Base-by-base conservation (phyloP, 116 monocot genomes). In the Posidonia oceanica region DNA sequence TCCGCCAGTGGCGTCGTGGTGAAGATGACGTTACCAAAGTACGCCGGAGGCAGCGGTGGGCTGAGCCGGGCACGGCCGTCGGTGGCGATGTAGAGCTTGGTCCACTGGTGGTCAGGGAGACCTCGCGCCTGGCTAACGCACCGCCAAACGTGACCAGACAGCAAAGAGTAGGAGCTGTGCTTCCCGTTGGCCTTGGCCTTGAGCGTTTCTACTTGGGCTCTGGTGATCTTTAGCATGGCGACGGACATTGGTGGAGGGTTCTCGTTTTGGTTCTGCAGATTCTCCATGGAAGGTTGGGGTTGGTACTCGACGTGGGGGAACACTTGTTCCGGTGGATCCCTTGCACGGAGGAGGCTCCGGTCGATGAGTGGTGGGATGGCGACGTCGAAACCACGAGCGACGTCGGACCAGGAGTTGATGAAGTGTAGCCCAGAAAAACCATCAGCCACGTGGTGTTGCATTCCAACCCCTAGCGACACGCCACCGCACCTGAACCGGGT, bases 221-320 rank as follows among this genome's bases (percentile, higher is more conserved):
- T 36, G 11, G 80, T 79, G 74, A 97, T 54, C 61, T 75, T 85
- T 65, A 91, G 81, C 23, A 83, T 75, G 77, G 63, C 68, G 61
- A 87, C 89, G 29, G 83, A 55, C 4, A 75, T 36, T n/a, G 78
- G 68, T 0, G 59, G 64, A 5, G 72, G 48, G 0, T 62, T 15
- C 58, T 11, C 59, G 16, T 23, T 67, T 13, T 21, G 66, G 3
- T 16, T 44, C 17, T 37, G 66, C 8, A 16, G 3, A 5, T 37
- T 70, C 20, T 68, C 52, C 53, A 68, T 29, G 13, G 61, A 8
- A 8, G 86, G 90, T 6, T 93, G 69, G 16, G 90, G 88, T 29
- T 93, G 99, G 90, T 99, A 99, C 73, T 99, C 99, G 53, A 93
- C 20, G 82, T 99, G 99, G 20, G 80, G 86, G 80, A 85, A 91